These are phyloP conservation scores for Glycine latifolia DNA, from an alignment of 306 rosid genomes.

Conservation along the genomic window DNA sequence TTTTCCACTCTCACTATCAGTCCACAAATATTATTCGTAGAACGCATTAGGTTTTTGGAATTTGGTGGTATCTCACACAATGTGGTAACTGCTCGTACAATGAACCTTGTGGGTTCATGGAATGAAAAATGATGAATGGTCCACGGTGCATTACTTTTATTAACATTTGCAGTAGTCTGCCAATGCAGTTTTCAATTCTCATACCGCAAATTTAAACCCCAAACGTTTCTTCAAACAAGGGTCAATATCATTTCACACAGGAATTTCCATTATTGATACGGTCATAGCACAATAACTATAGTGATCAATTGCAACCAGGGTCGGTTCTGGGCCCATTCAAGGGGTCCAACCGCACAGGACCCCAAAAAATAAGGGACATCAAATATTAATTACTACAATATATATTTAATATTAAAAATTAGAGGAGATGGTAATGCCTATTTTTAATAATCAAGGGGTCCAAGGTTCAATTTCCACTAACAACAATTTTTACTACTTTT, in stretches of 20 bases:
- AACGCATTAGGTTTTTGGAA: not conserved
- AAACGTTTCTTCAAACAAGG: constrained; percentile 36
- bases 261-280: too few species aligned
- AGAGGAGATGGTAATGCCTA: too few species aligned
- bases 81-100: constrained; percentile 30
- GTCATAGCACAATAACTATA: too few species aligned
- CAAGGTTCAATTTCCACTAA: too few species aligned
- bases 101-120: constrained; percentile 44
- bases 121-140: not conserved
- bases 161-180: not conserved
- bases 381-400: too few species aligned
- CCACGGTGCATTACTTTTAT: not conserved
- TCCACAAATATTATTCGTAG: not conserved
- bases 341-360: too few species aligned
- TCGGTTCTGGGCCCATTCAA: too few species aligned
- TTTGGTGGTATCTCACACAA: constrained; percentile 19
- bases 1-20: not conserved
- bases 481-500: too few species aligned
- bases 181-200: constrained; percentile 45
- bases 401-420: too few species aligned
- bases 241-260: constrained; percentile 20
- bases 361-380: too few species aligned
- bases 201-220: too few species aligned
- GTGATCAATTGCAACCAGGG: not conserved
- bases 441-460: too few species aligned